Evolutionary conservation across 768 basidiomycete species (phyloP).

Genomic region (Neoboletus brunneissimus): DNA sequence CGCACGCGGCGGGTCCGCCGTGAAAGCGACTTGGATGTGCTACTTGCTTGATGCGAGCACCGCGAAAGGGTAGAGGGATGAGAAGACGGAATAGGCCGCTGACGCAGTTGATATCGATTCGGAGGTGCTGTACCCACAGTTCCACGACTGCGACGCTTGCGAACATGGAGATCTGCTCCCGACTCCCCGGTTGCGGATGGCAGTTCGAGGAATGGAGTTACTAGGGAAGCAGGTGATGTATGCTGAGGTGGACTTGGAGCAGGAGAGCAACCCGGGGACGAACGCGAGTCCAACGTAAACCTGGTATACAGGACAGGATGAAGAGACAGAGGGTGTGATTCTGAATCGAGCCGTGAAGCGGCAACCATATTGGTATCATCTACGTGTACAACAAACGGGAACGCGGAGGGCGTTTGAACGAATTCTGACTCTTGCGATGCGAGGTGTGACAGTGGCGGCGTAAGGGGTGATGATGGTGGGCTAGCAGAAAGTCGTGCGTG

Average conservation of each 20-base stretch:
- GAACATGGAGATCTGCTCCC: neutral
- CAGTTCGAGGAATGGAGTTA: conserved; percentile 7
- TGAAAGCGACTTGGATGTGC: conserved; percentile 13
- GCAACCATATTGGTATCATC: conserved; percentile 33
- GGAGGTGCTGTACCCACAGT: conserved; percentile 1
- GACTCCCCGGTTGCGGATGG: conserved; percentile 10
- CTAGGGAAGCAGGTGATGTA: conserved; percentile 5
- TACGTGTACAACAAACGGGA: conserved; percentile 30
- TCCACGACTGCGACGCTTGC: conserved; percentile 11
- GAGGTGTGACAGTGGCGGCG: conserved; percentile 22
- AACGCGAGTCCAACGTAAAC: conserved; percentile 32
- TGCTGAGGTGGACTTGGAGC: conserved; percentile 4
- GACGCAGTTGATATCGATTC: conserved; percentile 32
- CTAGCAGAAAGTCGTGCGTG: conserved; percentile 14
- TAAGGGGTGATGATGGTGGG: conserved; percentile 30
- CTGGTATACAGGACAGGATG: conserved; percentile 39
- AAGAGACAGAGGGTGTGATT: conserved; percentile 26
- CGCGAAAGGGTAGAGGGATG: conserved; percentile 17
- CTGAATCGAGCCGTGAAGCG: conserved; percentile 37
- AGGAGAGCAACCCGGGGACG: conserved; percentile 3
- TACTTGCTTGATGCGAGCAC: conserved; percentile 11
- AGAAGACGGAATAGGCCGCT: conserved; percentile 23
- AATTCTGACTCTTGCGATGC: conserved; percentile 46
- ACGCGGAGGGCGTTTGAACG: conserved; percentile 46
- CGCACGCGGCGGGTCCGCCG: conserved; percentile 14